These are phyloP conservation scores for Aspergillus fijiensis DNA, from an alignment of 2,329 filamentous ascomycete species.

Conservation along the genomic window DNA sequence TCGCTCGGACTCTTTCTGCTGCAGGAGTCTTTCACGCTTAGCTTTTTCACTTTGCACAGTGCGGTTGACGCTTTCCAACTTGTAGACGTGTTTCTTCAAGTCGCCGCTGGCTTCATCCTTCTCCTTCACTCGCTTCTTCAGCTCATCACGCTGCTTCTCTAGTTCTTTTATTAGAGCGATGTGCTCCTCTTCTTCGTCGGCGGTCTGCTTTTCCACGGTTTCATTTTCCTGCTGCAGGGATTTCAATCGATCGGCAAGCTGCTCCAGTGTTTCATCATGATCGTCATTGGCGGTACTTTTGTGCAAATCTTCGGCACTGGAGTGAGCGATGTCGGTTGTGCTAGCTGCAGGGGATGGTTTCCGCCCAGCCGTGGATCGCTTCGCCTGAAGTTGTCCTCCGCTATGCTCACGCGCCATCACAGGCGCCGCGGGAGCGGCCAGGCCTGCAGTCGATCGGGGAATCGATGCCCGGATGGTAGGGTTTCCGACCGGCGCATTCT, in stretches of 20 bases:
- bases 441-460: slow-evolving; percentile 52
- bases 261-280: slow-evolving; percentile 67
- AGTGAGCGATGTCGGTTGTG: slow-evolving; percentile 40
- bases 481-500: slow-evolving; percentile 33
- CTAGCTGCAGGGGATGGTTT: slow-evolving; percentile 71
- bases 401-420: slow-evolving; percentile 66
- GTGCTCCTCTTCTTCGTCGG: slow-evolving; percentile 67
- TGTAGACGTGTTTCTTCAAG: slow-evolving; percentile 75
- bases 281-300: slow-evolving; percentile 48
- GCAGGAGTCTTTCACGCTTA: slow-evolving; percentile 68
- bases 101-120: slow-evolving; percentile 89
- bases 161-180: slow-evolving; percentile 66
- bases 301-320: slow-evolving; percentile 41
- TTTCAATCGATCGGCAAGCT: slow-evolving; percentile 80
- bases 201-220: slow-evolving; percentile 68
- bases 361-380: slow-evolving; percentile 69
- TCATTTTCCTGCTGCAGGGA: slow-evolving; percentile 79
- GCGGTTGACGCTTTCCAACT: slow-evolving; percentile 77
- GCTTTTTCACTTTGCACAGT: slow-evolving; percentile 73
- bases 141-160: slow-evolving; percentile 73
- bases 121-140: slow-evolving; percentile 75
- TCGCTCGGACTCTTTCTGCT: slow-evolving; percentile 61
- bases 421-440: slow-evolving; percentile 61
- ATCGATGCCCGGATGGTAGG: slow-evolving; percentile 55
- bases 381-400: slow-evolving; percentile 52